A percentile compares a stretch with the other conserved stretches of the same genome.
These are phyloP conservation scores for Delonix regia DNA, from an alignment of 306 rosid genomes.

Conservation along the genomic window DNA sequence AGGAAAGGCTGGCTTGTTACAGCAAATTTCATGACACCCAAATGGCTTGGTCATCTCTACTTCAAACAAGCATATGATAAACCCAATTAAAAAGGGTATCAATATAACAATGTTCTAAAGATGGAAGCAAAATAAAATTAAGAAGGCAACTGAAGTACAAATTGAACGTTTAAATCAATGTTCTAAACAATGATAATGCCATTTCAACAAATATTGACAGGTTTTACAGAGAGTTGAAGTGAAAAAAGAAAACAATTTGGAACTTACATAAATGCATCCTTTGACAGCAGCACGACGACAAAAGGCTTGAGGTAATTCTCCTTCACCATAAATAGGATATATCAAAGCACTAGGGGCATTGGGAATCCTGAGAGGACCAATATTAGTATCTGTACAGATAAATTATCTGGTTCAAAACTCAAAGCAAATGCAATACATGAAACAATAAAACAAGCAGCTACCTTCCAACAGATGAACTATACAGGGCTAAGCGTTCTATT, in stretches of 20 bases:
- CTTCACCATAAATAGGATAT: constrained; percentile 88
- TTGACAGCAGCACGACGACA: constrained; percentile 97
- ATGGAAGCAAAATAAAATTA: constrained; percentile 9
- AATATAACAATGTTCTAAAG: background rate
- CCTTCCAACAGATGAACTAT: constrained; percentile 90
- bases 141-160: constrained; percentile 6
- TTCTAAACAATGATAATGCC: background rate
- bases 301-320: constrained; percentile 90
- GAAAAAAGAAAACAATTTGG: too few species aligned
- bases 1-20: constrained; percentile 6
- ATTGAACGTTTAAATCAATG: constrained; percentile 9
- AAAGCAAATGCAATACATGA: constrained; percentile 20
- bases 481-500: constrained; percentile 71
- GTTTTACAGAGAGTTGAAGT: constrained; percentile 4
- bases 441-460: constrained; percentile 34
- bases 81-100: background rate
- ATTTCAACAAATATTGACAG: background rate
- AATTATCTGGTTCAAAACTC: constrained; percentile 20
- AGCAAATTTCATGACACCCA: background rate
- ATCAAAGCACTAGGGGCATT: constrained; percentile 83
- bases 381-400: background rate
- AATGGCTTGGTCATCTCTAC: background rate
- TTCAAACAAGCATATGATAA: constrained; percentile 12
- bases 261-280: constrained; percentile 92
- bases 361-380: constrained; percentile 58